Evolutionary conservation across 202 grass and related monocot species (phyloP).

Genomic region (Hordeum pubiflorum): DNA sequence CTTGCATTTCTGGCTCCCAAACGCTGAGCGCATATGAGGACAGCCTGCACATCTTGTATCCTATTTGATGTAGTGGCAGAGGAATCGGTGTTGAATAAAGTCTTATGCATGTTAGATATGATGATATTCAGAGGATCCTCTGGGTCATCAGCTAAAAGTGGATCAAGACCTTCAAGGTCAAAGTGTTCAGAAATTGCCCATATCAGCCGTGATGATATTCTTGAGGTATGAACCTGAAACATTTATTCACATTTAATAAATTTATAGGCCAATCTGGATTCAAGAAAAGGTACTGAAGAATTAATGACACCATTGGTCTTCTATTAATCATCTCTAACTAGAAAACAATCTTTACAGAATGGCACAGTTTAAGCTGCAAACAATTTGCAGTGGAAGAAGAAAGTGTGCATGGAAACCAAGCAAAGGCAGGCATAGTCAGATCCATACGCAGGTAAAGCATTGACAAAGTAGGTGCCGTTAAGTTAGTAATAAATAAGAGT

Average conservation of each 20-base stretch:
- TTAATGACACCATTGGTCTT: not conserved
- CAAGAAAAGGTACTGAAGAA: not conserved
- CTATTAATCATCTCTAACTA: not conserved
- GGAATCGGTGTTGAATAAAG: slow-evolving; percentile 83
- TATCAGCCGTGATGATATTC: slow-evolving; percentile 74
- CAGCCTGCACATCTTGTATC: slow-evolving; percentile 88
- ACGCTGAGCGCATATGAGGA: slow-evolving; percentile 82
- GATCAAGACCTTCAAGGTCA: slow-evolving; percentile 95
- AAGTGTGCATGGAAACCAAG: not conserved
- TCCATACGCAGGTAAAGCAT: slow-evolving; percentile 13
- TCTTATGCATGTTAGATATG: slow-evolving; percentile 92
- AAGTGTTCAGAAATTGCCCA: slow-evolving; percentile 97
- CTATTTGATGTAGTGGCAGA: slow-evolving; percentile 72
- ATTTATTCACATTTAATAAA: slow-evolving; percentile 14
- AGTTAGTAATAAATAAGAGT: not conserved
- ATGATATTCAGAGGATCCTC: slow-evolving; percentile 98
- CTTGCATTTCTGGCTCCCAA: slow-evolving; percentile 80
- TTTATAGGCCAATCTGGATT: not conserved
- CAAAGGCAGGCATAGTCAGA: not conserved
- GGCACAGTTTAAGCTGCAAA: not conserved
- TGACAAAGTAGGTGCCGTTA: not conserved
- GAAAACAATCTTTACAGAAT: not conserved
- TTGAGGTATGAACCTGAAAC: slow-evolving; percentile 77
- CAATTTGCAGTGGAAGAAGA: not conserved
- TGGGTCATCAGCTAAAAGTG: slow-evolving; percentile 96